Base-by-base conservation (phyloP, 176 grass and related monocot genomes). In the Aegilops speltoides region DNA sequence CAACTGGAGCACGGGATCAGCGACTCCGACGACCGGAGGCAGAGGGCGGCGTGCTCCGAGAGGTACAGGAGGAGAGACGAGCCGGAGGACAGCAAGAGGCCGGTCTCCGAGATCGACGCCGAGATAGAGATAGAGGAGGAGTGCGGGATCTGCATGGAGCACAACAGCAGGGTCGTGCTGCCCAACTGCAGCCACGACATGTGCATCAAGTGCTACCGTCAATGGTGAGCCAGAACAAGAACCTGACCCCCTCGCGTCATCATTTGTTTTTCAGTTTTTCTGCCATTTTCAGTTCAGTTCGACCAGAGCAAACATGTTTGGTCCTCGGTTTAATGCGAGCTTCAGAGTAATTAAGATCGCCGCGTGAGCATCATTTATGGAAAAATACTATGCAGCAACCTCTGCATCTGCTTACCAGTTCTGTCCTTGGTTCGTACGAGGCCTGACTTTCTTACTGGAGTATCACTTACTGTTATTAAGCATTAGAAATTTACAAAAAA, bases 101-200 rank as follows among this genome's bases (percentile, higher is more conserved):
- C 38, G 7, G 67, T 95, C 45, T 89, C 88, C 8, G 92, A 95
- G 86, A 87, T 93, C 25, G 96, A 95, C 83, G 81, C 69, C 1
- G 96, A 98, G 64, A 90, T 93, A 19, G 96, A 94, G 23, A 3
- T 2, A 3, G 96, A 98, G 37, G 95, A 98, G 38, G 96, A 98
- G 68, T 98, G 93, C 82, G 93, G 93, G 23, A 98, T 98, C 46
- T 98, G 96, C 93, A 95, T 98, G 96, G 96, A 98, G 88, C 70
- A 83, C 38, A 94, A 93, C 48, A 84, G 88, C 89, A 98, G 89
- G 89, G 88, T 98, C 52, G 96, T 98, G 61, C 84, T 98, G 16
- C 93, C 96, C 31, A 92, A 89, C 81, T 98, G 95, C 86, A 92
- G 89, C 78, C 95, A 98, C 84, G 91, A 89, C 79, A 89, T 95